Evolutionary conservation across 2,329 filamentous ascomycete genomes (phyloP).

Genomic region (Pseudogymnoascus sp.): DNA sequence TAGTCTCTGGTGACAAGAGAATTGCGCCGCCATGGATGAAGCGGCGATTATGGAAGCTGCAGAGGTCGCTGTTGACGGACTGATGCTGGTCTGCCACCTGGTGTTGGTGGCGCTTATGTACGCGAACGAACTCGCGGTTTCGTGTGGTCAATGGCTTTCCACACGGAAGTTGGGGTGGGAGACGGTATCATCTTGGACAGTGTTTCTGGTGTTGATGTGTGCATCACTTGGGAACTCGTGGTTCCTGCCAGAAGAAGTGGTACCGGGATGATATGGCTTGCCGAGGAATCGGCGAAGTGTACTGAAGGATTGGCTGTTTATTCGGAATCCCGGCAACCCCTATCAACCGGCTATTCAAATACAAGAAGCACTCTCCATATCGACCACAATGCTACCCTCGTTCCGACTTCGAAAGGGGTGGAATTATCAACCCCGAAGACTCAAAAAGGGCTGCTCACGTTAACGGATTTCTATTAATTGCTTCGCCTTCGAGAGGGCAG

Average conservation of each 20-base stretch:
- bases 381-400: background rate
- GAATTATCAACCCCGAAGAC: background rate
- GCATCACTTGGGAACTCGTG: conserved; percentile 3
- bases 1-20: background rate
- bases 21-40: background rate
- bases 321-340: background rate
- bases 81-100: conserved; percentile 1
- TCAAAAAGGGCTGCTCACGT: background rate
- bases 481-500: background rate
- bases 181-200: background rate
- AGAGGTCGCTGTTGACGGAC: conserved; percentile 1
- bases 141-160: conserved; percentile 3
- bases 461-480: background rate
- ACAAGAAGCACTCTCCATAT: background rate
- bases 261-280: background rate
- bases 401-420: background rate
- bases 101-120: conserved; percentile 6
- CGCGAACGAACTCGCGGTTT: conserved; percentile 1
- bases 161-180: conserved; percentile 3
- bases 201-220: conserved; percentile 1
- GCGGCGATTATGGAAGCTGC: conserved; percentile 4
- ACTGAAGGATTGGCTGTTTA: background rate
- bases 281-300: background rate
- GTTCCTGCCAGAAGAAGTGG: background rate
- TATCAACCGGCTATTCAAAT: background rate